Evolutionary conservation across 2,329 filamentous ascomycete species (phyloP), one percentile per base, ranked within the genome.

Genomic region (Cordyceps farinosa): DNA sequence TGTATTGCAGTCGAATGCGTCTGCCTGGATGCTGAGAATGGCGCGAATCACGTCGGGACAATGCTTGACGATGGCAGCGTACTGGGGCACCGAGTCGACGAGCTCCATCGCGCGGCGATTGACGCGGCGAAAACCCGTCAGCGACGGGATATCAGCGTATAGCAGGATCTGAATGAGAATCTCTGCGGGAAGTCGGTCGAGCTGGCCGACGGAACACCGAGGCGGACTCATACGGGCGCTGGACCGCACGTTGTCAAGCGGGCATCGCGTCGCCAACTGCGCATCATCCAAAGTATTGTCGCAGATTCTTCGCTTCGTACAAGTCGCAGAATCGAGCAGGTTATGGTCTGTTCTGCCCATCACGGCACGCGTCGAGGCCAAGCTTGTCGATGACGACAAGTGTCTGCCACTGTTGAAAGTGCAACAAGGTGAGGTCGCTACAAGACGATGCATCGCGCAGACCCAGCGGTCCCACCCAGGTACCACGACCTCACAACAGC

Each of bases 1-100:
- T 2, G 69, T 64, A 40, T 68, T 57, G 57, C 69, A 75, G 52
- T 69, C 66, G 65, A 74, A 74, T 44, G 61, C 60, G 10, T 64
- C 67, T 52, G 75, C 71, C 36, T 70, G 54, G 54, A 77, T 74
- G 69, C 70, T 74, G 56, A 77, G 48, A 56, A 75, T 70, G 38
- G 70, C 73, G 65, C 71, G 74, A 53, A 75, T 66, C 48, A 73
- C 65, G 57, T 72, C 66, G 22, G 69, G 70, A 50, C 70, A 72
- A 66, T 76, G 70, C 32, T 67, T 66, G 40, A 71, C 45, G 15
- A 77, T 69, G n/a, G 53, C 60, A 53, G 63, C 63, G 66, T 77
- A 79, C 64, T 75, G 67, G n/a, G 66, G 72, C 17, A 78, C 61
- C 1, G 70, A 72, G 67, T 79, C 71, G 53, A 77, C 74, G 17